Conservation (phyloP, 257 asterid species). For the Coffea eugenioides region DNA sequence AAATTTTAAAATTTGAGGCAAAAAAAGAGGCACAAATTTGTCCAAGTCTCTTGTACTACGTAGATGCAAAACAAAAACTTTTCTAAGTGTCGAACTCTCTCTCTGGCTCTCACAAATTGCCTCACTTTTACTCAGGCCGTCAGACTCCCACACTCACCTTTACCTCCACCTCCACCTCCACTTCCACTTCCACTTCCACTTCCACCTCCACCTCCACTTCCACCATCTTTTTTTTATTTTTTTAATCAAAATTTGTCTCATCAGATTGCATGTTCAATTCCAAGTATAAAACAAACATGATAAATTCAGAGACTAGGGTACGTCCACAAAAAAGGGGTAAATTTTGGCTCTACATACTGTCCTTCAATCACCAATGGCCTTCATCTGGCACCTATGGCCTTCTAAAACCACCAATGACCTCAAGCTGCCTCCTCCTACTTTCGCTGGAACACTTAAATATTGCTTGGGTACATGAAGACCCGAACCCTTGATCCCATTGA, state of each 20-base stretch:
- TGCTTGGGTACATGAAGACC: constrained; percentile 78
- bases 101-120: too few species aligned
- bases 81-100: too few species aligned
- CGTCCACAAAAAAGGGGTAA: not conserved
- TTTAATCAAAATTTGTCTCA: constrained; percentile 16
- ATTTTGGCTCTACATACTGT: constrained; percentile 13
- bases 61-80: too few species aligned
- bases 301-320: not conserved
- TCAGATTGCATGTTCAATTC: constrained; percentile 1
- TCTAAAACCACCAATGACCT: constrained; percentile 11
- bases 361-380: constrained; percentile 15
- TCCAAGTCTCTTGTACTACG: too few species aligned
- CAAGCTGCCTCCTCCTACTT: constrained; percentile 14
- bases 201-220: too few species aligned
- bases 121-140: too few species aligned
- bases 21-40: too few species aligned
- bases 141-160: too few species aligned
- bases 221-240: too few species aligned
- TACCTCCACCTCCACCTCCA: too few species aligned
- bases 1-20: too few species aligned
- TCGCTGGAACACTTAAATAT: constrained; percentile 32
- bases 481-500: constrained; percentile 72
- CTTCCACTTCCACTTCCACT: too few species aligned
- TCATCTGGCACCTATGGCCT: constrained; percentile 2
- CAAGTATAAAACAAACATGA: not conserved